Base-by-base conservation (phyloP, 2,329 filamentous ascomycete species). In the Metarhizium brunneum region DNA sequence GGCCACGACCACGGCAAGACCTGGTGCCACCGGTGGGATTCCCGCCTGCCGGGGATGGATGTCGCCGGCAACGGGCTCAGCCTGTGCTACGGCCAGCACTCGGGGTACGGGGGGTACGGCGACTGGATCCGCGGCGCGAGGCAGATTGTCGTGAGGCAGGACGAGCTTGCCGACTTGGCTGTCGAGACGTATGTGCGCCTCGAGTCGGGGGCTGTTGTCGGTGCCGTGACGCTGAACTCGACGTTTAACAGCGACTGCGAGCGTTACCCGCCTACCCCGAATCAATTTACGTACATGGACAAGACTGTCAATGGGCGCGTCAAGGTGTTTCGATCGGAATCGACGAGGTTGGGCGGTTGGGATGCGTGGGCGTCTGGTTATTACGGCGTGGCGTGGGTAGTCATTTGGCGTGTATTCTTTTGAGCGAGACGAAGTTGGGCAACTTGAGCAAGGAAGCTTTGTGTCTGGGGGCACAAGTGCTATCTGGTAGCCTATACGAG, bases 21-120 rank as follows among this genome's bases (percentile, higher is more conserved):
- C 2, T 85, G 81, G 81, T 84, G 79, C 61, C 75, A 71, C 53
- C 74, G 71, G 57, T 80, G 76, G 76, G 66, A 76, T 11, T 64
- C 71, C 2, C 59, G 64, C 1, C 66, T 71, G 0, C 61, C 63
- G 2, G 68, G 64, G 1, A 68, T 71, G 62, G 58, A 62, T 0
- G 59, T 71, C 3, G 51, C 58, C 0, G 77, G 75, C 0, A 76
- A 73, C 54, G 75, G 75, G 2, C 62, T 74, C 20, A 71, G 75
- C 50, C 59, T 80, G 8, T 80, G 77, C 59, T 87, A 84, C 62
- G 83, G 83, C 6, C 81, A 86, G 60, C 84, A 85, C 59, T 78
- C 82, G 0, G 86, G 86, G 0, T 88, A 88, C 55, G 86, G 85
- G 0, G 86, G 86, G 0, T 88, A 89, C 60, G 82, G 84, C 0